phyloP scores from a whole-genome alignment of 129 eudicot genomes.

The Escallonia rubra region DNA sequence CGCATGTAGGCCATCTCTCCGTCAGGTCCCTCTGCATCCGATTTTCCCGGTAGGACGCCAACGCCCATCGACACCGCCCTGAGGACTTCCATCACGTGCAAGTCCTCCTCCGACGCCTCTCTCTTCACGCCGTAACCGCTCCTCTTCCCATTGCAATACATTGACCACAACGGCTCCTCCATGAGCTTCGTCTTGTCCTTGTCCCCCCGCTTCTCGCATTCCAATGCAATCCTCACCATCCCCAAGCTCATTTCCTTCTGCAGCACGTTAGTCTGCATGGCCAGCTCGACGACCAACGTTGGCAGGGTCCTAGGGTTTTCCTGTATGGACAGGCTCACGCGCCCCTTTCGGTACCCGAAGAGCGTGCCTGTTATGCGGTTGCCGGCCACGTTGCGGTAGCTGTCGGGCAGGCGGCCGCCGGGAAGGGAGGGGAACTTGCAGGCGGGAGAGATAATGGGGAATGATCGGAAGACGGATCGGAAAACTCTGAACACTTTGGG shows the following conservation, averaged over 20 bases:
- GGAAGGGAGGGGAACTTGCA: constrained; percentile 45
- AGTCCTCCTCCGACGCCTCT: constrained; percentile 57
- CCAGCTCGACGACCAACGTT: constrained; percentile 52
- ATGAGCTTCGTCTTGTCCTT: constrained; percentile 46
- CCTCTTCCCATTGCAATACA: constrained; percentile 72
- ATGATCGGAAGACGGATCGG: constrained; percentile 47
- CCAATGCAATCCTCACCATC: constrained; percentile 71
- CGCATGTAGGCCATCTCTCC: constrained; percentile 70
- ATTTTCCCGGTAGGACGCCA: constrained; percentile 50
- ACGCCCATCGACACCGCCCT: constrained; percentile 67
- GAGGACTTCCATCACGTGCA: constrained; percentile 60
- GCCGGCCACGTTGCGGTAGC: constrained; percentile 6
- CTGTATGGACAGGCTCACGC: constrained; percentile 53
- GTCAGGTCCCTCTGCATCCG: constrained; percentile 51
- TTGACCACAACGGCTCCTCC: constrained; percentile 71
- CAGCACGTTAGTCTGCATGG: constrained; percentile 46
- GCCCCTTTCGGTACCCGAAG: constrained; percentile 56
- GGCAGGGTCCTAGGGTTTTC: constrained; percentile 64
- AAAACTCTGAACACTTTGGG: constrained; percentile 41
- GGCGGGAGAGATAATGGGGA: constrained; percentile 52
- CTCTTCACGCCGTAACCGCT: constrained; percentile 51
- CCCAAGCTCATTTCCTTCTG: constrained; percentile 68
- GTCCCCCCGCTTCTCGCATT: constrained; percentile 53
- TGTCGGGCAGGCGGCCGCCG: constrained; percentile 35
- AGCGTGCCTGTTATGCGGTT: constrained; percentile 51